Base-by-base conservation (phyloP, 75 land plant genomes). In the Selaginella tamariscina region DNA sequence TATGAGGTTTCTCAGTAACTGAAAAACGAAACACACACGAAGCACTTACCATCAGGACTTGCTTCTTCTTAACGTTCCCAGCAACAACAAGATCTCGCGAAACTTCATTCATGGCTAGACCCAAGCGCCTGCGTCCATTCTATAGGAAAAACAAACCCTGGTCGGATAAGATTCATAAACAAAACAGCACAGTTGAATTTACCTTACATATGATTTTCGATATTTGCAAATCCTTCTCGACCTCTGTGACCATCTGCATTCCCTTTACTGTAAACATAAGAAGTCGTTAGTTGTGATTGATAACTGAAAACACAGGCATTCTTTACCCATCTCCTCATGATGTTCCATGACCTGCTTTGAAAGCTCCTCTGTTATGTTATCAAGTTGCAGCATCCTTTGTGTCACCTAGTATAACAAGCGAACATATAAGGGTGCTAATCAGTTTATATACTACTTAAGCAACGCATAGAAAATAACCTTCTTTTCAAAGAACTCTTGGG, bases 131-230 rank as follows among this genome's bases (percentile, higher is more conserved):
- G 65, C 96, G 75, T 18, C 91, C 96, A 82, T 94, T 94, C 98
- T 94, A 68, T 60, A 30, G 22, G 32, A 33, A 27, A 21, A 54
- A 27, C n/a, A n/a, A 11, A 22, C 8, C 30, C 2, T 1, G 21
- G 66, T 13, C 31, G 27, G 57, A 20, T 24, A 21, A 1, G 26
- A 8, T 15, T 21, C 32, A 23, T n/a, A 2, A 32, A 21, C 18
- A 1, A 66, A n/a, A n/a, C n/a, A 29, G 33, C 21, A 31, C 60
- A 55, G 1, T 11, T 13, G 11, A 20, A 33, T 32, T 21, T 76
- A 94, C 98, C 96, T 82, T 89, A 76, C 88, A 87, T 66, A 94
- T 94, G 69, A 94, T 89, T 73, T 83, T 87, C 55, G 98, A 84
- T 60, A 94, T 77, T 62, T 90, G 93, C 71, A 94, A 77, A 71